Evolutionary conservation across 2,329 filamentous ascomycete species (phyloP), one percentile per base, ranked within the genome.

Genomic region (Fusarium kyushuense): DNA sequence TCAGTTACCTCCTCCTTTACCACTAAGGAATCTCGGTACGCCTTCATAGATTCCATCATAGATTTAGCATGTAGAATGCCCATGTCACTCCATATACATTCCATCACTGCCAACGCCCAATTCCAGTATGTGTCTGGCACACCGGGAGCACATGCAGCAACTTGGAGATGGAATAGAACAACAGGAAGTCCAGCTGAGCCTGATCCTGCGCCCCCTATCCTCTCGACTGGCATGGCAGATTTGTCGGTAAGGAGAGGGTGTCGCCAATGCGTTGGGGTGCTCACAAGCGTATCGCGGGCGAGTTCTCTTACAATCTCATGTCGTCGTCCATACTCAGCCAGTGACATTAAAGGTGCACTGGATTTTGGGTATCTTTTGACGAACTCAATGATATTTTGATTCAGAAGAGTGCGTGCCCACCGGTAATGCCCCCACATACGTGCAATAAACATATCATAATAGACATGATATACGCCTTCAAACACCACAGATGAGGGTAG

Each of bases 361-460:
- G 81, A 83, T 9, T 70, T 49, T 0, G 84, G 84, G 54, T 79
- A 81, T 1, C 71, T 72, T 38, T 76, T 75, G 7, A 76, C 74
- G 32, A 81, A 72, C 13, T 79, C 78, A 12, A 86, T 74, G 14
- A 89, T 81, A 41, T 81, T 79, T 63, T 87, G 82, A 71, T 82
- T 84, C 17, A 83, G 72, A 12, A 89, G 75, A 25, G 88, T 83
- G n/a, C 86, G 83, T 9, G 82, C 81, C 81, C 86, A 88, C 25
- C 88, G 85, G 68, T 85, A 88, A 67, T 89, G 84, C 61, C 86
- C 87, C 85, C 85, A 89, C 40, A 86, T 80, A 25, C 84, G 81
- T 11, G 83, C 84, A 19, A 82, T 77, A 80, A 83, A 87, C 55
- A 87, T 82, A 63, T 84, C 82, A 17, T 76, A 75, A 69, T 90